Evolutionary conservation across 176 grass and related monocot species (phyloP), one percentile per base, ranked within the genome.

Genomic region (Oryza coarctata): DNA sequence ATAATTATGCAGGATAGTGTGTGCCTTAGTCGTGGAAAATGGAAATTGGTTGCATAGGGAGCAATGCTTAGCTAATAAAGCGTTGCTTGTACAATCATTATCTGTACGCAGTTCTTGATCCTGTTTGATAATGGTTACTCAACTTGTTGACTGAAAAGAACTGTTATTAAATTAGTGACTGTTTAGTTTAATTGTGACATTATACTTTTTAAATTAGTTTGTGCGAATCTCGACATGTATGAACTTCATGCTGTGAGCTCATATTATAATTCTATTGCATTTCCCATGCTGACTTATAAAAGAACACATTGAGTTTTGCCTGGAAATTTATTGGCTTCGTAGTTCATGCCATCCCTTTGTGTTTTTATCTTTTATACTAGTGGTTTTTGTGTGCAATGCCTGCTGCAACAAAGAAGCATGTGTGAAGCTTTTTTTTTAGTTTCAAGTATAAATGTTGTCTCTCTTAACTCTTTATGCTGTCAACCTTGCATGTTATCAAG

Each of bases 401-500:
- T 83, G 73, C 55, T 82, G 12, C 8, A 64, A 41, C 23, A 43
- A 58, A 77, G 27, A 63, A 72, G 45, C 74, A 84, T 76, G 30
- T 47, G 15, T 3, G 7, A 65, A 49, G 11, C 34, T n/a, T 23
- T 28, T 65, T 80, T 83, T 20, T 71, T 63, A 6, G 3, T 57
- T 83, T 50, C n/a, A 39, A 74, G 69, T 72, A 17, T 68, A 83
- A 34, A 29, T 72, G 30, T 60, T 44, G 7, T 49, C n/a, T 74
- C 10, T 34, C 36, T 34, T 88, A 35, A 75, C 49, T 23, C n/a
- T 7, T 78, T 79, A 69, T 3, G 1, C 12, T 69, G 45, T 74
- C 14, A 68, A 36, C 68, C 1, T 74, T 85, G 58, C 75, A 80
- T 79, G 74, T 79, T 85, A 61, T 64, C 89, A 68, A 87, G 82